Evolutionary conservation across 2,329 filamentous ascomycete species (phyloP).

Genomic region (Xylariaceae sp.): DNA sequence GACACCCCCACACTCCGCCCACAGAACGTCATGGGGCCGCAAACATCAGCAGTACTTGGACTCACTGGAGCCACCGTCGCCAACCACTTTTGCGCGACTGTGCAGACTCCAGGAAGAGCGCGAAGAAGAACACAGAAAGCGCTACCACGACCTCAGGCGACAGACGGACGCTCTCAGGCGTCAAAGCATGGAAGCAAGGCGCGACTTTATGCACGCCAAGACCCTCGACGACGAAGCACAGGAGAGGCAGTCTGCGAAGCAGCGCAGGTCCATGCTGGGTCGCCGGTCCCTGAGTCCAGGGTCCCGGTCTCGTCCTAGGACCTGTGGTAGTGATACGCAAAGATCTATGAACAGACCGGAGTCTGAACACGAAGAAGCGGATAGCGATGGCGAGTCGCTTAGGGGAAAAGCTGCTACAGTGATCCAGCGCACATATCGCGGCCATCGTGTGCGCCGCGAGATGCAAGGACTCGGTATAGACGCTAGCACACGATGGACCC

Average conservation of each 20-base stretch:
- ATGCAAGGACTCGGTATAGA: constrained; percentile 65
- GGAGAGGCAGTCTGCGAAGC: neutral
- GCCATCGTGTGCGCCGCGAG: constrained; percentile 69
- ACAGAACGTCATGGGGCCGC: constrained; percentile 22
- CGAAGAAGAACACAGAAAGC: constrained; percentile 42
- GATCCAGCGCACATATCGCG: constrained; percentile 71
- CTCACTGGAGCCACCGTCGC: constrained; percentile 45
- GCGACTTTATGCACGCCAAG: constrained; percentile 33
- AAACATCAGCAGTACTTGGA: constrained; percentile 46
- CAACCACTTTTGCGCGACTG: constrained; percentile 46
- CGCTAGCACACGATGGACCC: constrained; percentile 66
- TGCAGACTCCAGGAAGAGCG: constrained; percentile 44
- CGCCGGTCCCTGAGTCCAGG: constrained; percentile 8
- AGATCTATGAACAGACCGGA: no score
- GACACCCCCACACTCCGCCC: constrained; percentile 3
- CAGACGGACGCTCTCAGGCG: constrained; percentile 15
- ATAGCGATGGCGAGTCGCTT: constrained; percentile 21
- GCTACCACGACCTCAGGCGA: constrained; percentile 33
- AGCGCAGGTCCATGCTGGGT: constrained; percentile 8
- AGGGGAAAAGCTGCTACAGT: constrained; percentile 47
- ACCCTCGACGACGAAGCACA: constrained; percentile 11
- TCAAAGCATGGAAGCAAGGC: constrained; percentile 27
- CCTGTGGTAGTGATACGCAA: neutral
- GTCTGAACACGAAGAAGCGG: constrained; percentile 1
- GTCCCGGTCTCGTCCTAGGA: constrained; percentile 9